Base-by-base conservation (phyloP, 108 stramenopile genomes). In the Fragilaria crotonensis region DNA sequence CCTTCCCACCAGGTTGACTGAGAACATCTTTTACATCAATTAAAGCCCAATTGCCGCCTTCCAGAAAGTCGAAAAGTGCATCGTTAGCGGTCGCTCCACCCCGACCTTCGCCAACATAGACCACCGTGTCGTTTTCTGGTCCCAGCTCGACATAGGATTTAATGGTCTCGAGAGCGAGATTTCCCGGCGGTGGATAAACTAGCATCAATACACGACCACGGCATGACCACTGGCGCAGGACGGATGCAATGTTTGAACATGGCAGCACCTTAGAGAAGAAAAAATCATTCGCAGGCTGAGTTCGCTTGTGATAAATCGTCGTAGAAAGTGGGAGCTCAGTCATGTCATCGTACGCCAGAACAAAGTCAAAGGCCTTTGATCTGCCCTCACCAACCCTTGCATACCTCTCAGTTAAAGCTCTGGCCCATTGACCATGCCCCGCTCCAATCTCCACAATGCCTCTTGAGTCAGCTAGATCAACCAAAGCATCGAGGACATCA, bases 371-470 rank as follows among this genome's bases (percentile, higher is more conserved):
- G 14, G 53, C 4, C 54, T 79, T 74, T 46, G 17, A 60, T 18
- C 1, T 4, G 45, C 19, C 7, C 49, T 50, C 19, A 30, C 25
- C 32, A 5, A 19, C 58, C n/a, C 11, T 18, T 54, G 21, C 47
- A 22, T 73, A 73, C 9, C 61, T 60, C 49, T 86, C 78, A 5
- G 30, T 54, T 50, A 86, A 49, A 20, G 76, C 84, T 28, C 82
- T 54, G 7, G 79, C 70, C 89, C 89, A 90, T 69, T 90, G 90
- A 20, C 90, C 90, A 65, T 88, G 78, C 18, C 90, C 90, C 0
- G 87, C 84, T 45, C 90, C 90, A 45, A 92, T 68, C 61, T 92
- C 90, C n/a, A 92, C 76, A 18, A 92, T 63, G 5, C 89, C 89
- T 49, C 85, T 70, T 52, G 51, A 33, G 7, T 44, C 75, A 28